phyloP scores from a whole-genome alignment of 352 stramenopile species.

The Pythium myriotylum region DNA sequence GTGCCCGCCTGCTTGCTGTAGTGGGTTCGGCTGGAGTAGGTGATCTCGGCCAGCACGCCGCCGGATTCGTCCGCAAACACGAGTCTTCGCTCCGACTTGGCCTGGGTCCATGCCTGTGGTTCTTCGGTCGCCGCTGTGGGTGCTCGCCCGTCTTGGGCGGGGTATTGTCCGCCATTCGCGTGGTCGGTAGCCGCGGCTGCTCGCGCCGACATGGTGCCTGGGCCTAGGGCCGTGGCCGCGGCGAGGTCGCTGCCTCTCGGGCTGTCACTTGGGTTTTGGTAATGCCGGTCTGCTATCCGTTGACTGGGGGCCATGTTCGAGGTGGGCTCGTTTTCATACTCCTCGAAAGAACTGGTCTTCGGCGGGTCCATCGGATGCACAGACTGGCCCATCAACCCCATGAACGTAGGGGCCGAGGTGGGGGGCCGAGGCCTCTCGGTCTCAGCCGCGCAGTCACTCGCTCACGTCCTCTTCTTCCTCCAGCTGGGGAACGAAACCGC shows the following conservation, averaged over 20 bases:
- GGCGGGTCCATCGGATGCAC: conserved; percentile 63
- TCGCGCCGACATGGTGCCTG: conserved; percentile 12
- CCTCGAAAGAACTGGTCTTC: conserved; percentile 28
- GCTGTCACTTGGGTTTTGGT: conserved; percentile 15
- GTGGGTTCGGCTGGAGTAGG: conserved; percentile 72
- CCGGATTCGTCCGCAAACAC: conserved; percentile 72
- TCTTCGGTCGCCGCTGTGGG: conserved; percentile 1
- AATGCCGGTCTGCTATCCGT: conserved; percentile 37
- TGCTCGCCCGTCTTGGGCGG: not conserved
- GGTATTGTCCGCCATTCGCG: not conserved
- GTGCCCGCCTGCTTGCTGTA: conserved; percentile 75
- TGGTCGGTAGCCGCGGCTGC: conserved; percentile 20
- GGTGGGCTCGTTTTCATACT: conserved; percentile 29
- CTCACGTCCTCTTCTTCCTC: conserved; percentile 14
- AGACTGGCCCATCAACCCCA: conserved; percentile 63
- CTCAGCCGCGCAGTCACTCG: conserved; percentile 7
- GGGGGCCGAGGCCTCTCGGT: conserved; percentile 2
- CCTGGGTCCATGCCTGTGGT: not conserved
- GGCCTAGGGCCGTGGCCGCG: conserved; percentile 5
- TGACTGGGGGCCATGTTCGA: conserved; percentile 21
- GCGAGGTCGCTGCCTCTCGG: conserved; percentile 20
- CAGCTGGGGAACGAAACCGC: conserved; percentile 5
- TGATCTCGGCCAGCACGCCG: conserved; percentile 59
- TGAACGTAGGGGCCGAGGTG: conserved; percentile 30
- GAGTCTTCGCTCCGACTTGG: conserved; percentile 48